Evolutionary conservation across 2,329 filamentous ascomycete genomes (phyloP).

Genomic region (Leptosphaerulina australis): DNA sequence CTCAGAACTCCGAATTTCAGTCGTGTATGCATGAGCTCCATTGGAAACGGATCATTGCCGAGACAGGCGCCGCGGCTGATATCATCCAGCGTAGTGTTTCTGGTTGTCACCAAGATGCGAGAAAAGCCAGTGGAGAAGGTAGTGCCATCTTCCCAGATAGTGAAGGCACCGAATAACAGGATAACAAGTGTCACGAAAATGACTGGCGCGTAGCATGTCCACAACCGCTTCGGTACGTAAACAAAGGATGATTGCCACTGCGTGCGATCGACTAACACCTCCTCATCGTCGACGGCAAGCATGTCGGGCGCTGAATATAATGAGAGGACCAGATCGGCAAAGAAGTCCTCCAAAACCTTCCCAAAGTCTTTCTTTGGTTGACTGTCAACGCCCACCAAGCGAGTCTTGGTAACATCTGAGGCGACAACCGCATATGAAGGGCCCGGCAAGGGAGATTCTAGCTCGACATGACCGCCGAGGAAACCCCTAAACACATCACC

Average conservation of each 20-base stretch:
- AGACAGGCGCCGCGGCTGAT: constrained; percentile 50
- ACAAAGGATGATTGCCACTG: constrained; percentile 39
- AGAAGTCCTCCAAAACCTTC: constrained; percentile 36
- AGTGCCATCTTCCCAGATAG: constrained; percentile 44
- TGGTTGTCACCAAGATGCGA: constrained; percentile 44
- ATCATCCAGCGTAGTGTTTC: constrained; percentile 45
- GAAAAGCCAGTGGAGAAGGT: constrained; percentile 45
- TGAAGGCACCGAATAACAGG: constrained; percentile 36
- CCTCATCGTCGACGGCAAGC: constrained; percentile 28
- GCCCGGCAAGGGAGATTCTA: constrained; percentile 35
- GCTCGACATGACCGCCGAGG: constrained; percentile 38
- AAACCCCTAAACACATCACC: constrained; percentile 42
- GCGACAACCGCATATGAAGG: constrained; percentile 35
- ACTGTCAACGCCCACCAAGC: constrained; percentile 48
- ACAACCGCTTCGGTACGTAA: constrained; percentile 39
- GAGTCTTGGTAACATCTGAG: constrained; percentile 51
- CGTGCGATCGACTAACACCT: constrained; percentile 28
- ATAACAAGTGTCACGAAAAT: constrained; percentile 37
- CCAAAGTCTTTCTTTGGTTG: constrained; percentile 33
- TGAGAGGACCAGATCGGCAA: constrained; percentile 44
- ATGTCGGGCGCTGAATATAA: constrained; percentile 45
- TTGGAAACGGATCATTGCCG: constrained; percentile 49
- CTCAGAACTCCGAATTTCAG: constrained; percentile 48
- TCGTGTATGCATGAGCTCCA: constrained; percentile 45
- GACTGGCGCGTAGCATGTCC: constrained; percentile 45